phyloP scores from a whole-genome alignment of 441 rosid genomes.

The Aquilaria agallochum region DNA sequence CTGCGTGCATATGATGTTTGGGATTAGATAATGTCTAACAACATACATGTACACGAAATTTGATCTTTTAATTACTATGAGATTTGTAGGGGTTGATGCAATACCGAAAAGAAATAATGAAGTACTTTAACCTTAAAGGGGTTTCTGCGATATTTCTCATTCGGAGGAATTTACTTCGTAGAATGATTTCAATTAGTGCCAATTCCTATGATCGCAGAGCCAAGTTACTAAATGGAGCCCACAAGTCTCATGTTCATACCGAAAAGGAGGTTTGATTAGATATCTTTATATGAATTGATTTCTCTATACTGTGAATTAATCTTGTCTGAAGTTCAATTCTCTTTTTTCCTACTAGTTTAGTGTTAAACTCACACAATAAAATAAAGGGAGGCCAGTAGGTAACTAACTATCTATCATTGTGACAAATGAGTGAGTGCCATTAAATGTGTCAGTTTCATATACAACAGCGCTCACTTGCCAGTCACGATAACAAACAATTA shows the following conservation, averaged over 20 bases:
- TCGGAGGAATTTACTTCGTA: constrained; percentile 48
- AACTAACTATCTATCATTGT: no score
- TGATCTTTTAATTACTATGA: not conserved
- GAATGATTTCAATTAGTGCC: constrained; percentile 48
- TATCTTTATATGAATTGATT: not conserved
- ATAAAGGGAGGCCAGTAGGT: no score
- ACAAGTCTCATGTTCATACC: constrained; percentile 65
- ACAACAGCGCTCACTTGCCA: no score
- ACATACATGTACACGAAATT: not conserved
- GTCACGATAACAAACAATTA: no score
- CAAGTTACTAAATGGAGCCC: constrained; percentile 51
- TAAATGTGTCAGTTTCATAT: no score
- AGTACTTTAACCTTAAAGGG: constrained; percentile 45
- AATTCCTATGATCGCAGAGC: constrained; percentile 45
- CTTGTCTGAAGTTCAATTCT: no score
- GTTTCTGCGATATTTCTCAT: constrained; percentile 48
- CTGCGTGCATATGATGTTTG: not conserved
- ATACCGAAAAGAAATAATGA: constrained; percentile 41
- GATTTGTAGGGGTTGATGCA: constrained; percentile 43
- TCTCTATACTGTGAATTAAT: not conserved
- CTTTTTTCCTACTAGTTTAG: no score
- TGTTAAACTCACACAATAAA: no score
- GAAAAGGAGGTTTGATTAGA: constrained; percentile 30
- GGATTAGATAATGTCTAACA: not conserved
- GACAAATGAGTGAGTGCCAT: no score